Evolutionary conservation across 2,329 filamentous ascomycete species (phyloP), one percentile per base, ranked within the genome.

Genomic region (Gnomoniopsis sp.): DNA sequence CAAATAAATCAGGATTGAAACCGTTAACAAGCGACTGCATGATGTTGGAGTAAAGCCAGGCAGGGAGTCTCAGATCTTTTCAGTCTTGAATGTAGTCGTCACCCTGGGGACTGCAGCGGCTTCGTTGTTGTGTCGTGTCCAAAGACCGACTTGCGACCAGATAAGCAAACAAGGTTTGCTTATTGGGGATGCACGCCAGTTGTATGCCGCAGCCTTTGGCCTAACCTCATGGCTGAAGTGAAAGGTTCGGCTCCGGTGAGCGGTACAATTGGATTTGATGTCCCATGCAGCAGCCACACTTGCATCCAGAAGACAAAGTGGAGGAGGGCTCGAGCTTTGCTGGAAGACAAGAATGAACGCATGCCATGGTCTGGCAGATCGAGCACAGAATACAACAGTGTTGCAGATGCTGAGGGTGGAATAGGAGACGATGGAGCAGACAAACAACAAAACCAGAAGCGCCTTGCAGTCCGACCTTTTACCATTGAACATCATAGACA

Each of bases 41-140:
- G 47, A 59, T 63, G 61, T 62, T 65, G 64, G 61, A 54, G 53
- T 52, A 63, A 57, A 59, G 26, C 43, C 34, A 34, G 55, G 56
- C 60, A 65, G 66, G n/a, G 60, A 68, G 78, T 78, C 79, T 90
- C 87, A 89, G 87, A 82, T 89, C 86, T 90, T 89, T 89, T 88
- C 85, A 89, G 85, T 88, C 83, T 72, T 72, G 59, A 66, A 68
- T 67, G 68, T 72, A 68, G 71, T 76, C 81, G 71, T 83, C 78
- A 83, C 71, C 62, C 76, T 74, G 70, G 72, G 69, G 71, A 75
- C 76, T 71, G 66, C 79, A 75, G 70, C 80, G 81, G 82, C 72
- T 83, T 77, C 71, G 69, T 72, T 67, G 65, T n/a, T 44, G 41
- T 44, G 43, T 62, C 62, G 60, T 62, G 61, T 65, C 53, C 63